Base-by-base conservation (phyloP, 2,329 filamentous ascomycete genomes). In the Ophiostoma perfectum region DNA sequence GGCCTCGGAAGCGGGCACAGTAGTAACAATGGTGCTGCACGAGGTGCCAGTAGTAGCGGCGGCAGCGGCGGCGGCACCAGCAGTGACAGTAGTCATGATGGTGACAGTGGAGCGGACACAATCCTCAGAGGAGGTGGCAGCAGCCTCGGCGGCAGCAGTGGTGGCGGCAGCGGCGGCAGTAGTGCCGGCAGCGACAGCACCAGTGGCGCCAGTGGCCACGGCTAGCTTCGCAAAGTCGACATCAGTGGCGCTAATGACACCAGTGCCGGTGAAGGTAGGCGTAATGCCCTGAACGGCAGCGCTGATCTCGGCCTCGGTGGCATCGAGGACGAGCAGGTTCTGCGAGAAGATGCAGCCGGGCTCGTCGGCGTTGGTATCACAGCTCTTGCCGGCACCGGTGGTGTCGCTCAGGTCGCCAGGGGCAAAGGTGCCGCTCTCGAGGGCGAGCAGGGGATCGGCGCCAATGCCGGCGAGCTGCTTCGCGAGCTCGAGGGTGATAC, bases 341-440 rank as follows among this genome's bases (percentile, higher is more conserved):
- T 81, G 76, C 38, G 80, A 80, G 75, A 85, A 82, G 74, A 87
- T 87, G 77, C 85, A 88, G 60, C 85, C 85, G 1, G 75, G 75
- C 1, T 80, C 72, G 71, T 87, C 84, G 63, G 80, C 73, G 3
- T 72, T 75, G 27, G 78, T 80, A 72, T 87, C 78, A 73, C 85
- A 87, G 58, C 83, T 83, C 75, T 86, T 85, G 27, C 85, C 85
- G 2, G 74, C 74, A 39, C 73, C 78, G 27, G 80, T 82, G 5
- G 73, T 68, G 72, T 82, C 80, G 67, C 73, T 72, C 49, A 76
- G 68, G 72, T 74, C 72, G 66, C 88, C 88, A 16, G 88, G 85
- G 5, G 81, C 82, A 74, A 90, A 90, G 5, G 88, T 90, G 67
- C 85, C 87, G 42, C 82, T 81, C 71, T 86, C 78, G 65, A 89